These are phyloP conservation scores for Podospora pseudocomata DNA, from an alignment of 495 filamentous ascomycete genomes.

Conservation along the genomic window DNA sequence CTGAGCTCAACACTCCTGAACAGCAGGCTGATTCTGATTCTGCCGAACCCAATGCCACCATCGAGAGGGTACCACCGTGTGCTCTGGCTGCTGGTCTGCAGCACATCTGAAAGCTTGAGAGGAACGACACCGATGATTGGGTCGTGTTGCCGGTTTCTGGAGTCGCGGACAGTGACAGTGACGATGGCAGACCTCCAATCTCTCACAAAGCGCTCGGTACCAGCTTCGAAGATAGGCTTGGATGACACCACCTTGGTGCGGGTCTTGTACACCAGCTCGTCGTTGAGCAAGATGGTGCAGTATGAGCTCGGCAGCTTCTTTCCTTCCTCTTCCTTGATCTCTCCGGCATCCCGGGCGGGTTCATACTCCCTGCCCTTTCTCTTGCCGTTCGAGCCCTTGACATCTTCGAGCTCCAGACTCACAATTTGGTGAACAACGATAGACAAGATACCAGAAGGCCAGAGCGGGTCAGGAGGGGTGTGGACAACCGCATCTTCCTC, in stretches of 20 bases:
- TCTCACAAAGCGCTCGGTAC: slow-evolving; percentile 89
- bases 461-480: slow-evolving; percentile 89
- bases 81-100: slow-evolving; percentile 80
- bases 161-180: slow-evolving; percentile 82
- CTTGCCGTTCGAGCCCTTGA: slow-evolving; percentile 65
- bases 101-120: slow-evolving; percentile 77
- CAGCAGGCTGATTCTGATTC: slow-evolving; percentile 82
- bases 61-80: slow-evolving; percentile 58
- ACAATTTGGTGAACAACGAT: slow-evolving; percentile 92
- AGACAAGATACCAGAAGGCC: slow-evolving; percentile 82
- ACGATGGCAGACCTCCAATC: slow-evolving; percentile 88
- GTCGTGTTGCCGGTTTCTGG: slow-evolving; percentile 85
- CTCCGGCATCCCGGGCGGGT: slow-evolving; percentile 82
- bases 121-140: slow-evolving; percentile 90
- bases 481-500: slow-evolving; percentile 80
- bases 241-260: slow-evolving; percentile 86
- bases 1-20: slow-evolving; percentile 82
- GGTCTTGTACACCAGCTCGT: slow-evolving; percentile 88
- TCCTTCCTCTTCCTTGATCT: slow-evolving; percentile 74
- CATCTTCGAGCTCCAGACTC: slow-evolving; percentile 80
- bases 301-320: slow-evolving; percentile 80
- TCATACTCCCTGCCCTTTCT: slow-evolving; percentile 82
- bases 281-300: slow-evolving; percentile 86
- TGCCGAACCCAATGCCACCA: slow-evolving; percentile 71
- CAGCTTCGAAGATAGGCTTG: slow-evolving; percentile 94